Evolutionary conservation across 257 asterid species (phyloP).

Genomic region (Gardenia jasminoides): DNA sequence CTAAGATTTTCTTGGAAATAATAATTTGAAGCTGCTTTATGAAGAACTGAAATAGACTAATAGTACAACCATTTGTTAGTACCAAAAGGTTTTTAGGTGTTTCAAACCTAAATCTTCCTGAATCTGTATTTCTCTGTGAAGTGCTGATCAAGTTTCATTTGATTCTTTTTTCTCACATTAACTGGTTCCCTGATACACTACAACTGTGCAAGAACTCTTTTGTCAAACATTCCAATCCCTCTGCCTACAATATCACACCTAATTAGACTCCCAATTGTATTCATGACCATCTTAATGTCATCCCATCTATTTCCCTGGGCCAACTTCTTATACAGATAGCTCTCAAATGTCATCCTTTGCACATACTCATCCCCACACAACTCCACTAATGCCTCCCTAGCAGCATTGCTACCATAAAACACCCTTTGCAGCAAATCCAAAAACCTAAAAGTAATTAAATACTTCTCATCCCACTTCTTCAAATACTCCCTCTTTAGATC

Average conservation of each 20-base stretch:
- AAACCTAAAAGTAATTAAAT: slow-evolving; percentile 88
- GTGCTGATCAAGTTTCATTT: neutral
- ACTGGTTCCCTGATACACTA: neutral
- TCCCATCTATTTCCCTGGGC: slow-evolving; percentile 86
- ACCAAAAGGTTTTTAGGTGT: neutral
- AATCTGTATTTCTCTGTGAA: too few relatives aligned
- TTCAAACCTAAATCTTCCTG: neutral
- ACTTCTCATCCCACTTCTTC: slow-evolving; percentile 87
- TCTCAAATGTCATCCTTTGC: slow-evolving; percentile 93
- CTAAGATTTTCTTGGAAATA: too few relatives aligned
- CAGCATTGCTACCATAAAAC: slow-evolving; percentile 81
- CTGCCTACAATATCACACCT: slow-evolving; percentile 61
- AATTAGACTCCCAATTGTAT: slow-evolving; percentile 81
- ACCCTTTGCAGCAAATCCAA: slow-evolving; percentile 82
- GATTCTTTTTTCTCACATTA: too few relatives aligned
- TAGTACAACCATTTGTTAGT: too few relatives aligned
- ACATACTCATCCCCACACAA: slow-evolving; percentile 91
- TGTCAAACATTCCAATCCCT: slow-evolving; percentile 28
- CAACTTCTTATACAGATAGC: slow-evolving; percentile 85
- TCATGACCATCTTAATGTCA: slow-evolving; percentile 80
- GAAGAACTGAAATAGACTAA: too few relatives aligned
- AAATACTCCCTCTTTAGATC: slow-evolving; percentile 72
- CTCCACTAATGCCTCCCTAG: slow-evolving; percentile 87
- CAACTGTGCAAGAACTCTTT: slow-evolving; percentile 20
- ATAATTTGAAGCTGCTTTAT: too few relatives aligned